A percentile compares a stretch with the other conserved stretches of the same genome.
Conservation (phyloP, 306 rosid species). For the Quercus engelmannii region DNA sequence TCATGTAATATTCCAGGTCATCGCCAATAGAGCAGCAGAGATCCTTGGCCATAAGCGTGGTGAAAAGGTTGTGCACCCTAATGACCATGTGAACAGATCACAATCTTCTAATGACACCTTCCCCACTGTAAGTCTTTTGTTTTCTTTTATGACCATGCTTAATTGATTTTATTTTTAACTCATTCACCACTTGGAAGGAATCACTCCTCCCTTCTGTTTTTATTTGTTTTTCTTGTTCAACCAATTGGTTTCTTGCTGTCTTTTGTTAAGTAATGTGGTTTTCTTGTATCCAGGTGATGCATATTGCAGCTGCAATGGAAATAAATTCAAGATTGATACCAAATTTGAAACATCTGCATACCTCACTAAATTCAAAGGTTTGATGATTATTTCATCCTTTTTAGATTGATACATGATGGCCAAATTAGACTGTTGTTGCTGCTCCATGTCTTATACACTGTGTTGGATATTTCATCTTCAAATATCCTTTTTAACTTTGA, state of each 20-base stretch:
- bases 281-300: constrained; percentile 70
- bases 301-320: constrained; percentile 89
- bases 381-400: constrained; percentile 24
- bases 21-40: constrained; percentile 96
- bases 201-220: constrained; percentile 1
- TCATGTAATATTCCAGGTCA: constrained; percentile 51
- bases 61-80: constrained; percentile 89
- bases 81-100: constrained; percentile 97
- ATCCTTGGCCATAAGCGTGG: constrained; percentile 93
- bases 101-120: constrained; percentile 97
- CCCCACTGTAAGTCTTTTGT: constrained; percentile 71
- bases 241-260: background rate
- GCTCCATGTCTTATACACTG: background rate
- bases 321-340: constrained; percentile 81
- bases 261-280: background rate
- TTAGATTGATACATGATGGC: background rate
- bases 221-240: constrained; percentile 4
- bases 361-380: constrained; percentile 75
- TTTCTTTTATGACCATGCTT: background rate
- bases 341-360: constrained; percentile 67
- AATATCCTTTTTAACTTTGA: background rate
- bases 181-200: background rate
- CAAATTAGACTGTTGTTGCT: background rate
- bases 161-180: background rate
- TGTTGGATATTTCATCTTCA: background rate